Evolutionary conservation across 495 filamentous ascomycete species (phyloP).

Genomic region (Tuber brumale): DNA sequence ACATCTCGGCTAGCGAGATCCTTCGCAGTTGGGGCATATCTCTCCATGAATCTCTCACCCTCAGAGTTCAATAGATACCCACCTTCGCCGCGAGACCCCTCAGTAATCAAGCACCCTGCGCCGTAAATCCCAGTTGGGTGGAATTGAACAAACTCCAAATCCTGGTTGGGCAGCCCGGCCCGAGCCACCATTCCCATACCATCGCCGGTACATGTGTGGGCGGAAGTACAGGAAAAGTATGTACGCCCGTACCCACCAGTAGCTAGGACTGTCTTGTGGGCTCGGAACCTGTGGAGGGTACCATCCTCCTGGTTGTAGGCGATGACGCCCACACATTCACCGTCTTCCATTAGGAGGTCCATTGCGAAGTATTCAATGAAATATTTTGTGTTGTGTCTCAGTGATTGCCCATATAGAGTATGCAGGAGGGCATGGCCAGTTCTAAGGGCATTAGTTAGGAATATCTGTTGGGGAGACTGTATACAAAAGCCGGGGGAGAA

Average conservation of each 20-base stretch:
- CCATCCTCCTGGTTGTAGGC: slow-evolving; percentile 98
- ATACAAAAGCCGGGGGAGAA: not conserved
- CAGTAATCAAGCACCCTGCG: slow-evolving; percentile 95
- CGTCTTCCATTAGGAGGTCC: slow-evolving; percentile 93
- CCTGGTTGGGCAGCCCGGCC: slow-evolving; percentile 95
- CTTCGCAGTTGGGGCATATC: slow-evolving; percentile 95
- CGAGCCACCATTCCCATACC: slow-evolving; percentile 98
- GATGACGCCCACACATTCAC: slow-evolving; percentile 89
- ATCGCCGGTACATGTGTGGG: slow-evolving; percentile 96
- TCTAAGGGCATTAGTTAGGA: slow-evolving; percentile 44
- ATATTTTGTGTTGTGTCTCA: slow-evolving; percentile 96
- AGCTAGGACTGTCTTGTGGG: slow-evolving; percentile 89
- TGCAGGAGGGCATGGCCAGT: slow-evolving; percentile 94
- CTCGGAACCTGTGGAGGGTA: slow-evolving; percentile 90
- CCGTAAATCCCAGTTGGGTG: slow-evolving; percentile 99
- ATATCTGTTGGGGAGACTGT: slow-evolving; percentile 8
- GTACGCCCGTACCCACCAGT: slow-evolving; percentile 95
- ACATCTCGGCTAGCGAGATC: slow-evolving; percentile 91
- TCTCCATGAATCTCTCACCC: slow-evolving; percentile 98
- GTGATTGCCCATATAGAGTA: slow-evolving; percentile 95
- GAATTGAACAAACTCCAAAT: slow-evolving; percentile 99
- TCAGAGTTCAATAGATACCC: slow-evolving; percentile 93
- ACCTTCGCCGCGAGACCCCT: slow-evolving; percentile 96
- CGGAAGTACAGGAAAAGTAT: slow-evolving; percentile 96
- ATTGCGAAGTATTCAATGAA: slow-evolving; percentile 98